A percentile compares a stretch with the other conserved stretches of the same genome.
Conservation (phyloP, 1,139 yeast genomes). For the Saccharomyces hybrid region DNA sequence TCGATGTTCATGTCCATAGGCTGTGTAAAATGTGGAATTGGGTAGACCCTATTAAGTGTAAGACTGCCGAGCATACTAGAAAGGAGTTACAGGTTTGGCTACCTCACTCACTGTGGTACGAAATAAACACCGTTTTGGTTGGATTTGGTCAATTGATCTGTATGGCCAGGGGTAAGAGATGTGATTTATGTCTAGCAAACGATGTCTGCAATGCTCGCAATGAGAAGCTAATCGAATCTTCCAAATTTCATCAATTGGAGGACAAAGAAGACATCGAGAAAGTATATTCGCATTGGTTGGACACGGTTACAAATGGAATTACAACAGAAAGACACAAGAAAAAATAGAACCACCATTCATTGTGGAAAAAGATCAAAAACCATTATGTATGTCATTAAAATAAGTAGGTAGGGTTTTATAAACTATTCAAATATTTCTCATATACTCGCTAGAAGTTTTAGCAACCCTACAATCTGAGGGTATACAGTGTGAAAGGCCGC, state of each 20-base stretch:
- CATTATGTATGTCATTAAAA: neutral
- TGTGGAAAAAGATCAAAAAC: neutral
- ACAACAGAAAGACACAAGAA: neutral
- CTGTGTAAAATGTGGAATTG: conserved; percentile 77
- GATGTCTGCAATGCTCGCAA: conserved; percentile 16
- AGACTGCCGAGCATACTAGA: conserved; percentile 73
- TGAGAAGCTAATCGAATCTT: neutral
- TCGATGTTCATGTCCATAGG: conserved; percentile 87
- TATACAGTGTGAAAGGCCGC: neutral
- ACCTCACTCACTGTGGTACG: conserved; percentile 68
- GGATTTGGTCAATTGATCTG: conserved; percentile 93
- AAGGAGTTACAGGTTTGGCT: conserved; percentile 65
- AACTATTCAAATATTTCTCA: neutral
- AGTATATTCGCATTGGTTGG: neutral
- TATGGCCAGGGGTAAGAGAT: conserved; percentile 60
- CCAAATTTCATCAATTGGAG: neutral
- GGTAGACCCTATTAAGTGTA: conserved; percentile 45
- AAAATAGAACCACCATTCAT: neutral
- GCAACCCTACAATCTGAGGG: neutral
- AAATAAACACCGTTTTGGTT: conserved; percentile 76
- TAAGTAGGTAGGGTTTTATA: neutral
- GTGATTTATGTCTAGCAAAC: conserved; percentile 54
- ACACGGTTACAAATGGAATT: neutral
- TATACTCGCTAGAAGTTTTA: neutral
- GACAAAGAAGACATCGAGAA: neutral